A percentile compares a stretch with the other conserved stretches of the same genome.
phyloP scores from a whole-genome alignment of 495 filamentous ascomycete genomes.

The Pseudotulostoma volvatum region DNA sequence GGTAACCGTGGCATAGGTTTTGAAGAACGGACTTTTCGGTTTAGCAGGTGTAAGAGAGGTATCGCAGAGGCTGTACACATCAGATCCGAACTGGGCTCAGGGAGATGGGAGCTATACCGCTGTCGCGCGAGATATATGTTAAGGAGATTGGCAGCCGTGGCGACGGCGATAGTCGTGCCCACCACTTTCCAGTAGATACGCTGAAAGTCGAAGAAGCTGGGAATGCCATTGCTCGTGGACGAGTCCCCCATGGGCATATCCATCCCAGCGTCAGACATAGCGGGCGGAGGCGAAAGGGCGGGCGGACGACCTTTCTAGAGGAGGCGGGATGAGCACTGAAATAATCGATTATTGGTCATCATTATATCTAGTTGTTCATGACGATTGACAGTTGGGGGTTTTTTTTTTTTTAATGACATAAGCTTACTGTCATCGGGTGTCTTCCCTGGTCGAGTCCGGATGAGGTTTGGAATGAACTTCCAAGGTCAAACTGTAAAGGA shows the following conservation, averaged over 20 bases:
- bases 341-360: no score
- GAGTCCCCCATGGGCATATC: conserved; percentile 27
- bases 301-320: no score
- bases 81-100: not conserved
- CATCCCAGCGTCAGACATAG: no score
- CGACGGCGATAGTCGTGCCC: conserved; percentile 36
- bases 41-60: conserved; percentile 38
- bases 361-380: no score
- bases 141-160: conserved; percentile 31
- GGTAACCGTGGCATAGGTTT: conserved; percentile 47
- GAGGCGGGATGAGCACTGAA: no score
- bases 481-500: no score
- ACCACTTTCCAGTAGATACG: conserved; percentile 47
- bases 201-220: conserved; percentile 30
- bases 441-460: no score
- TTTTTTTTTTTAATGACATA: no score
- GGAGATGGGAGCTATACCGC: conserved; percentile 20
- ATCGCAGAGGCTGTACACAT: conserved; percentile 13
- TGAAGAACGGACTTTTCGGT: conserved; percentile 40
- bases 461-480: no score
- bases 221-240: conserved; percentile 31
- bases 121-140: conserved; percentile 29
- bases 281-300: no score
- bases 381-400: no score
- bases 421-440: no score